Evolutionary conservation across 495 filamentous ascomycete genomes (phyloP).

Genomic region (Penicillium ucsense): DNA sequence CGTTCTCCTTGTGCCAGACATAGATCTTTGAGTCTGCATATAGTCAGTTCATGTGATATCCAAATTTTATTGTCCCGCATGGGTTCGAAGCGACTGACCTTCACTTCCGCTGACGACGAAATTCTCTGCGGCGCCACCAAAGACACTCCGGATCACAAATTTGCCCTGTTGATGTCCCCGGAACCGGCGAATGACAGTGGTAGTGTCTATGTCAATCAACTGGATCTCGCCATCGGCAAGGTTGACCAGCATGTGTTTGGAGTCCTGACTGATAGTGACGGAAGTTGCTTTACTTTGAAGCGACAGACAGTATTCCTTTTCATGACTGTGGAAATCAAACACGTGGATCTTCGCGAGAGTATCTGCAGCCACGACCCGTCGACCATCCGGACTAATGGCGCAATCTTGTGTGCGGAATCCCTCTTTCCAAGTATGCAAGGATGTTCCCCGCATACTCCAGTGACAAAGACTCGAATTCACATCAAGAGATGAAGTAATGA

Average conservation of each 20-base stretch:
- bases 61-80: too few species aligned
- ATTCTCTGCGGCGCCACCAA: conserved; percentile 84
- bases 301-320: conserved; percentile 63
- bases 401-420: conserved; percentile 74
- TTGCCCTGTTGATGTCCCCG: conserved; percentile 59
- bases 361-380: conserved; percentile 67
- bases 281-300: conserved; percentile 62
- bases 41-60: conserved; percentile 5
- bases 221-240: conserved; percentile 64
- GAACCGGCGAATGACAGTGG: conserved; percentile 61
- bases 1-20: conserved; percentile 85
- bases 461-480: conserved; percentile 52
- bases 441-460: conserved; percentile 49
- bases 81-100: conserved; percentile 41
- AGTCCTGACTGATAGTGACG: conserved; percentile 72
- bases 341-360: conserved; percentile 62
- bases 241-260: conserved; percentile 70
- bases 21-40: conserved; percentile 61
- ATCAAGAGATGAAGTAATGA: conserved; percentile 77
- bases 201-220: conserved; percentile 65
- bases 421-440: conserved; percentile 54
- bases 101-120: conserved; percentile 89
- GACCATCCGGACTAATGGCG: conserved; percentile 68
- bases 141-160: conserved; percentile 69
- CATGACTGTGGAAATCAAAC: conserved; percentile 66